These are phyloP conservation scores for Oxytropis ochrocephala DNA, from an alignment of 306 rosid species.

Conservation along the genomic window DNA sequence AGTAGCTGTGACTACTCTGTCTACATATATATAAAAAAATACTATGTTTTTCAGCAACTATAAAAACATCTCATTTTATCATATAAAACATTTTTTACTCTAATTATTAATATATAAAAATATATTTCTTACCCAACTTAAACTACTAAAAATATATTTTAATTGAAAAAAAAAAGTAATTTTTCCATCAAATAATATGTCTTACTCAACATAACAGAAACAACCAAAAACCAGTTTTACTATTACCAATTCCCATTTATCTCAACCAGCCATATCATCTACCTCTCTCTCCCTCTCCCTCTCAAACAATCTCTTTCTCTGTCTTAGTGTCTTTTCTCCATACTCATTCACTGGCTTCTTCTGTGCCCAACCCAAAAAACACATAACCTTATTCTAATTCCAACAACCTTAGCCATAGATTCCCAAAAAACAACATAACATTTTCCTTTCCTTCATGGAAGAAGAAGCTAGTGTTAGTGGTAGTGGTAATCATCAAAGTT, in stretches of 20 bases:
- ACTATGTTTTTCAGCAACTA: no score
- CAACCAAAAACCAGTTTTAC: neutral
- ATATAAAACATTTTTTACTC: no score
- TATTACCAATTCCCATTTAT: constrained; percentile 15
- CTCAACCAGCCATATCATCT: constrained; percentile 9
- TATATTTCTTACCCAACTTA: no score
- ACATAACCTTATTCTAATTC: neutral
- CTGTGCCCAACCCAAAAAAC: neutral
- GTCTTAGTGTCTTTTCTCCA: neutral
- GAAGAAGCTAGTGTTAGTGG: constrained; percentile 33
- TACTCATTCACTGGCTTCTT: constrained; percentile 11
- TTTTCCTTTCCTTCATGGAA: constrained; percentile 43
- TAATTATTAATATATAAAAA: no score
- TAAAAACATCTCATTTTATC: no score
- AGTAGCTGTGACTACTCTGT: no score
- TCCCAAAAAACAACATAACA: neutral
- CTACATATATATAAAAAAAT: no score
- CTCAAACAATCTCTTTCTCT: constrained; percentile 12
- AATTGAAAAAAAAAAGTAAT: no score
- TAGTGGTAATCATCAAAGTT: neutral
- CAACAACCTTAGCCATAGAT: constrained; percentile 27
- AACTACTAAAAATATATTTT: no score
- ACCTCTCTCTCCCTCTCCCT: no score
- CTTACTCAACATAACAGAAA: no score
- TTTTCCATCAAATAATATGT: no score